Base-by-base conservation (phyloP, 345 rosid genomes). In the Linum trigynum region DNA sequence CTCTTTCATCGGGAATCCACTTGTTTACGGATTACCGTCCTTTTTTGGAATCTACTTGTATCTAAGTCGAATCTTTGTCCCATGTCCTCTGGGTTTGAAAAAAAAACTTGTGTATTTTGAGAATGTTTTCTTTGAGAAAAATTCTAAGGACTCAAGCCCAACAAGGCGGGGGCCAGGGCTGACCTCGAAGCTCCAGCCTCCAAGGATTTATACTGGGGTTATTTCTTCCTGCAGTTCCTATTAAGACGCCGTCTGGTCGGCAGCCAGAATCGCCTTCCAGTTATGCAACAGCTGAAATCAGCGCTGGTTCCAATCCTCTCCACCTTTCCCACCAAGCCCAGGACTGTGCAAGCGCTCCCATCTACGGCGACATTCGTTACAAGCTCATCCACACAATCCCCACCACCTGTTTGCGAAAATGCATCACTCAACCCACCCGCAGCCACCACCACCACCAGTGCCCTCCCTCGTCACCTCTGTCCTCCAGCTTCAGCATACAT, bases 401-500 rank as follows among this genome's bases (percentile, higher is more conserved):
- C 80, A 65, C 87, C 78, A 82, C 39, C 78, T 80, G 83, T 73
- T 92, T 90, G 74, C 75, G 85, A 70, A 79, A 92, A 92, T 86
- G 90, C 82, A 77, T 76, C 88, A 81, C 69, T 72, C 64, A 76
- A 70, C 35, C 40, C 78, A 41, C 64, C 82, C 36, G 53, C 82
- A 1, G n/a, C 71, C 2, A 53, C 56, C 68, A 39, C 63, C 32
- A 15, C 41, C 32, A 23, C 32, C 32, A 23, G 32, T 23, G 32
- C 56, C 68, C 32, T 7, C 37, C 63, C 60, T 73, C 75, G 36
- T 15, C 57, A 38, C 56, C 73, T 70, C 63, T 77, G 70, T 0
- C 76, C 91, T 5, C 95, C 98, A 53, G 78, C 86, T 17, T 85
- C 94, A 1, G 98, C 85, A 56, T 90, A 86, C 80, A 60, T 90